Base-by-base conservation (phyloP, 192 early-diverging fungal species). In the Tieghemiomyces parasiticus region DNA sequence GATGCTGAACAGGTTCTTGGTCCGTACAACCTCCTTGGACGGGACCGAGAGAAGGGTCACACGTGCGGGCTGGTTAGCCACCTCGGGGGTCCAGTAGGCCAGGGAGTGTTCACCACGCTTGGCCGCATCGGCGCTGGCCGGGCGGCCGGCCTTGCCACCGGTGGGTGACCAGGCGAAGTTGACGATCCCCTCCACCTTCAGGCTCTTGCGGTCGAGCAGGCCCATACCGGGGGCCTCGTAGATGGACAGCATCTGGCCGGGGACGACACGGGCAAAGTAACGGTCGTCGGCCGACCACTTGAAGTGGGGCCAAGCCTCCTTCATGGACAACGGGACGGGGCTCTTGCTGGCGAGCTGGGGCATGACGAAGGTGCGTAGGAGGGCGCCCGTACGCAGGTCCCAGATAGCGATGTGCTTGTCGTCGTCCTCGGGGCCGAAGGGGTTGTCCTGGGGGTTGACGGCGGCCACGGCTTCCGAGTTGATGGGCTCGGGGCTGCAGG, bases 1-100 rank as follows among this genome's bases (percentile, higher is more conserved):
- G 34, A 96, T 93, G 72, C 82, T 92, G 77, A 96, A 93, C 80
- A 99, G 80, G 74, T 97, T 97, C 83, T 97, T 99, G 53, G 92
- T 95, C 59, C 92, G 84, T 42, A 96, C 59, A 59, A 94, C 80
- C 54, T 91, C 82, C 68, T 87, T 85, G 61, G 61, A 70, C 29
- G 93, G 94, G n/a, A 97, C 67, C 38, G 76, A 74, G 61, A 93
- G 68, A 32, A 99, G 64, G 25, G 90, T 93, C 24, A 97, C 94
- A 67, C 94, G 83, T 2, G 96, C 96, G 33, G 96, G 96, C 69
- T 91, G 92, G 73, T 97, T 86, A 61, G 86, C 92, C 60, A 85
- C 75, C 70, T 95, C 91, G 34, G 94, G 94, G 35, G 90, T 95
- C 94, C 94, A 99, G 78, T 90, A 99, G 45, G 86, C 81, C 28